These are phyloP conservation scores for Synchytrium microbalum DNA, from an alignment of 371 early-diverging fungal genomes.

Conservation along the genomic window DNA sequence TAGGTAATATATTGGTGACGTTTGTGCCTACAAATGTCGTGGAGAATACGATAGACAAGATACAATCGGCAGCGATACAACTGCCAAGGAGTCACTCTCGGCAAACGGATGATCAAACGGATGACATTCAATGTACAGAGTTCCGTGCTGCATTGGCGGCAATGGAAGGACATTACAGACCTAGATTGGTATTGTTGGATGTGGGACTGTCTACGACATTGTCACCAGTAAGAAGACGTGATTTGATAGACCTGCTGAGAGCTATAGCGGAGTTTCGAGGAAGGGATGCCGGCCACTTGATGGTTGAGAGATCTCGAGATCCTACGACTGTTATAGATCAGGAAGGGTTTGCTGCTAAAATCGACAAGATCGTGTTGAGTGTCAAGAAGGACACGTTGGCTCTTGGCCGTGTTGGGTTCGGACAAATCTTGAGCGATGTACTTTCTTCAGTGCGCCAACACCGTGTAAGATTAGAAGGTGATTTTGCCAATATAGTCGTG, in stretches of 20 bases:
- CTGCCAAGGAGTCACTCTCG: conserved; percentile 8
- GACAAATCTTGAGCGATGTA: conserved; percentile 65
- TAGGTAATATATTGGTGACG: conserved; percentile 83
- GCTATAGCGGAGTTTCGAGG: conserved; percentile 85
- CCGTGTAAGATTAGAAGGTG: conserved; percentile 87
- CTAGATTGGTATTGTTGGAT: conserved; percentile 80
- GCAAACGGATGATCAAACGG: conserved; percentile 11
- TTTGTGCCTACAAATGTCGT: conserved; percentile 32
- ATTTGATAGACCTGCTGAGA: conserved; percentile 84
- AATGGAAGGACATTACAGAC: conserved; percentile 53
- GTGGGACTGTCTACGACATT: conserved; percentile 80
- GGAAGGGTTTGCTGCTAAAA: conserved; percentile 67
- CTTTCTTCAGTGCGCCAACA: conserved; percentile 81
- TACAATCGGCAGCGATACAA: conserved; percentile 3
- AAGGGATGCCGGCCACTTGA: conserved; percentile 64
- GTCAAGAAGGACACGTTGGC: conserved; percentile 59
- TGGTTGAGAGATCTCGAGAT: conserved; percentile 77
- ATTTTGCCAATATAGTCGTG: conserved; percentile 86
- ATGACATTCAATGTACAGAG: conserved; percentile 26
- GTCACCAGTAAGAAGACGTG: conserved; percentile 58
- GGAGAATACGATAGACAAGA: conserved; percentile 8
- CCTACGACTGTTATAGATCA: conserved; percentile 65
- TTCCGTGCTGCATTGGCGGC: conserved; percentile 44
- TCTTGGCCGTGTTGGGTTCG: conserved; percentile 68
- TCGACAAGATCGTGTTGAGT: conserved; percentile 58